Evolutionary conservation across 1,139 yeast genomes (phyloP), one percentile per base, ranked within the genome.

Genomic region (Diutina neorugosa): DNA sequence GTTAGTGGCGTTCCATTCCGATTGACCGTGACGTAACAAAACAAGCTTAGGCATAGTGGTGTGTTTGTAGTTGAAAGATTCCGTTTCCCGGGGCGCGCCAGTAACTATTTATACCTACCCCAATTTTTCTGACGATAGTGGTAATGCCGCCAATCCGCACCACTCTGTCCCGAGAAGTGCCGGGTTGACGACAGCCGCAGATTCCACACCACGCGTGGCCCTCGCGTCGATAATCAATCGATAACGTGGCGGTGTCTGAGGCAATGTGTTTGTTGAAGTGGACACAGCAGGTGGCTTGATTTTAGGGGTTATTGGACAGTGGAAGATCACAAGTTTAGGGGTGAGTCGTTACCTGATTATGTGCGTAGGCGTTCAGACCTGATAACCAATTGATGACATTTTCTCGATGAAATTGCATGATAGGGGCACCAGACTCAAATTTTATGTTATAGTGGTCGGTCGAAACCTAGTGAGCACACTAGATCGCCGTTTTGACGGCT

Each of bases 1-100:
- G 82, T 93, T 91, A 81, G 88, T 88, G 75, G 89, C 96, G 74
- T 91, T 91, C 97, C 97, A 91, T 73, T 88, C 97, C 76, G 96
- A 87, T 80, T 91, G 96, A 68, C 98, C 98, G 93, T 91, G 98
- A 23, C 50, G 31, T n/a, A 46, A 25, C 50, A 46, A 46, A 16
- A 46, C 50, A 23, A 46, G 27, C 50, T 46, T 46, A 12, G 50
- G 50, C 50, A 46, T 46, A 7, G 16, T 43, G 21, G 25, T 7
- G 9, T 11, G 46, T 44, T 21, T 9, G 11, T 43, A 16, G 20
- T 43, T 21, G 37, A 31, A 31, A 31, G 37, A 31, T 23, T 23
- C 25, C 25, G n/a, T 11, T n/a, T 31, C n/a, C 37, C 37, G 37
- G 16, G 37, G 37, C 37, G 37, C 37, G 37, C 12, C n/a, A 6